These are phyloP conservation scores for Solanum chaucha DNA, from an alignment of 257 asterid genomes.

Conservation along the genomic window DNA sequence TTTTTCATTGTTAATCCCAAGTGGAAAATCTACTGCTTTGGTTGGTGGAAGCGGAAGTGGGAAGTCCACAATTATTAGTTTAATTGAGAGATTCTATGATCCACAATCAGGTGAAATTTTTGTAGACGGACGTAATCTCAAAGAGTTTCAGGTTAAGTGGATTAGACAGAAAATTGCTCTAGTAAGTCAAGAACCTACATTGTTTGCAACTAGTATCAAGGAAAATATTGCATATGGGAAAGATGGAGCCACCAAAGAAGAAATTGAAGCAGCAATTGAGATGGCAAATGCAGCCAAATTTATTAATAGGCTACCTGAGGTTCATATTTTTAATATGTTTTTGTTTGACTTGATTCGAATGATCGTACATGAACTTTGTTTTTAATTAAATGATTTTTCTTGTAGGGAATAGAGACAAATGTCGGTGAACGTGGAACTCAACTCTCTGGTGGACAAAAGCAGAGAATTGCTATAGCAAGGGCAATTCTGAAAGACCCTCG, in stretches of 20 bases:
- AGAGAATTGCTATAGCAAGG: neutral
- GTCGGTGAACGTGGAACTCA: neutral
- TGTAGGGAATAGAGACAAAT: neutral
- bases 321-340: neutral
- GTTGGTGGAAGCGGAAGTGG: conserved; percentile 89
- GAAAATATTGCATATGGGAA: neutral
- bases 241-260: neutral
- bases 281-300: neutral
- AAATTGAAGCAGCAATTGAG: neutral
- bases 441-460: neutral
- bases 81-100: conserved; percentile 73
- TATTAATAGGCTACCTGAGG: neutral
- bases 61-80: conserved; percentile 59
- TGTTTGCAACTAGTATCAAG: neutral
- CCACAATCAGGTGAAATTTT: conserved; percentile 52
- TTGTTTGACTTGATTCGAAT: neutral
- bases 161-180: neutral
- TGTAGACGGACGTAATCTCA: conserved; percentile 53
- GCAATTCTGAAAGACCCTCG: neutral
- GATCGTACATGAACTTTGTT: neutral
- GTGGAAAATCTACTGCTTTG: conserved; percentile 55
- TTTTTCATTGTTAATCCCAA: conserved; percentile 38
- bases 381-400: neutral
- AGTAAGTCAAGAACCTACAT: neutral
- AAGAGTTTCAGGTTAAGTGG: conserved; percentile 27